Base-by-base conservation (phyloP, 352 stramenopile species). In the Globisporangium cederbergense region DNA sequence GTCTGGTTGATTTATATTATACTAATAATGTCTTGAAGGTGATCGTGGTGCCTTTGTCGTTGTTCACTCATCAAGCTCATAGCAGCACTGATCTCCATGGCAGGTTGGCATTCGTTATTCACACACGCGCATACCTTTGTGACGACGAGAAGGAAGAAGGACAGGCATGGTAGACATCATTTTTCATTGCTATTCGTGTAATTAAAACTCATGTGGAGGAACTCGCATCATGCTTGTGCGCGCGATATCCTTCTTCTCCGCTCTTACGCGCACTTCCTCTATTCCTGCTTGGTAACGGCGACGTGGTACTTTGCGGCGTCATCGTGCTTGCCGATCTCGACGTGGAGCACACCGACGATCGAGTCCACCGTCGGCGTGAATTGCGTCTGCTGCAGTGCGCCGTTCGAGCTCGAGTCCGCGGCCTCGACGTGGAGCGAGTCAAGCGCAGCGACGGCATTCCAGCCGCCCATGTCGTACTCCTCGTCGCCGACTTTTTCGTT, bases 391-490 rank as follows among this genome's bases (percentile, higher is more conserved):
- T 63, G 65, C 32, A 81, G 57, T 56, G 71, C 49, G 14, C 65
- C 67, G 11, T 66, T 36, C 28, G 52, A 42, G 18, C 30, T 68
- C 14, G 68, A 68, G 4, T 52, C 71, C 1, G 60, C 68, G 32
- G 79, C 67, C 58, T 87, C 73, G 6, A 90, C 83, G 34, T 90
- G 65, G 13, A 95, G 54, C 42, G 79, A 78, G 57, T 74, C 71
- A 18, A 95, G 67, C 53, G 82, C 72, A 8, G 83, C 84, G 38
- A 84, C 71, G 4, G 81, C 82, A 50, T 74, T 90, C 80, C 79
- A 93, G 40, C 74, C 71, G 61, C 75, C 86, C 86, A 95, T 95
- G 74, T 95, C 75, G 74, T 88, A 93, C 69, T 83, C 72, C 61
- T 88, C 76, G 62, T 90, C 83, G 38, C 76, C 71, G 43, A 93